These are phyloP conservation scores for Phytophthora ohioensis DNA, from an alignment of 352 stramenopile genomes.

Conservation along the genomic window DNA sequence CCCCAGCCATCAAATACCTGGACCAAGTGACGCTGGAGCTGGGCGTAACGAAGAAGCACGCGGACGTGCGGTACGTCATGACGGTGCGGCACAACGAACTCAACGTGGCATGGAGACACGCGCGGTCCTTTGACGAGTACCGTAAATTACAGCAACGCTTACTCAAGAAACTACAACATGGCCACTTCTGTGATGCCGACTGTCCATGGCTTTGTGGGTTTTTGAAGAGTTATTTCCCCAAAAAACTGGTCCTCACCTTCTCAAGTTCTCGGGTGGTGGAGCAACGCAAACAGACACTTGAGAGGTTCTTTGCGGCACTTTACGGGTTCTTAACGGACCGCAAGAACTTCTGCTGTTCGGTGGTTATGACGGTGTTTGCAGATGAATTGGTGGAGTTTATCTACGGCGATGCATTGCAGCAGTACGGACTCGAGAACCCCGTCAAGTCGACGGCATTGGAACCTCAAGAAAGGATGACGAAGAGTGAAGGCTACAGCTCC, in stretches of 20 bases:
- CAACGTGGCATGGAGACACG: conserved; percentile 54
- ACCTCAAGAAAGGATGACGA: conserved; percentile 5
- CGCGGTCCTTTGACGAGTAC: conserved; percentile 80
- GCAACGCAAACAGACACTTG: conserved; percentile 57
- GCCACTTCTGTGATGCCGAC: conserved; percentile 77
- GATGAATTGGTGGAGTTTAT: conserved; percentile 71
- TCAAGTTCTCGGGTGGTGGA: conserved; percentile 51
- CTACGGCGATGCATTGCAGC: conserved; percentile 62
- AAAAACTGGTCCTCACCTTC: conserved; percentile 69
- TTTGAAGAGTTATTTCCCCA: conserved; percentile 83
- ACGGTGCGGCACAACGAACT: conserved; percentile 49
- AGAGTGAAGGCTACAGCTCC: conserved; percentile 12
- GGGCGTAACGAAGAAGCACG: conserved; percentile 54
- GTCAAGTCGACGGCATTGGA: conserved; percentile 18
- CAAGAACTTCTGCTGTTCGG: conserved; percentile 65
- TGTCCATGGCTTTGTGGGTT: conserved; percentile 82
- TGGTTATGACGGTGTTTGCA: conserved; percentile 45
- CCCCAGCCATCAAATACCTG: conserved; percentile 57
- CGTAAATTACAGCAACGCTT: conserved; percentile 72
- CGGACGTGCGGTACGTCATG: conserved; percentile 72
- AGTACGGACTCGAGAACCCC: conserved; percentile 52
- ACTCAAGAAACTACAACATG: conserved; percentile 67
- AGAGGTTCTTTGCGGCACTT: conserved; percentile 66
- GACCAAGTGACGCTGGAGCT: conserved; percentile 61
- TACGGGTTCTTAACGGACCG: conserved; percentile 67